Conservation (phyloP, 2,329 filamentous ascomycete genomes). For the Calcarisporium arbuscula region DNA sequence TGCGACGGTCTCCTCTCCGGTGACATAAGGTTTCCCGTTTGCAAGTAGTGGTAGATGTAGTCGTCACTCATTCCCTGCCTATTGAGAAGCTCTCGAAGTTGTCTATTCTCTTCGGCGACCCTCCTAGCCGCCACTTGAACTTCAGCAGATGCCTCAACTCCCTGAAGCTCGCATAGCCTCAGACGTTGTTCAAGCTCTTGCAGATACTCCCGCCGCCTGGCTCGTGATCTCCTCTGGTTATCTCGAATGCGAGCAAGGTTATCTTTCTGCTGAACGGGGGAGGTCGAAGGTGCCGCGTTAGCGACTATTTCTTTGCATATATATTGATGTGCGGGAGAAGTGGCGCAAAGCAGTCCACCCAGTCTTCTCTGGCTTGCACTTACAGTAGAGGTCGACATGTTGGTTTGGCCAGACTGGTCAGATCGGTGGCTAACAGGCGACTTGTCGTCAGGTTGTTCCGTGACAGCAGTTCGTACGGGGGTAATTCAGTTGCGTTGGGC, state of each 20-base stretch:
- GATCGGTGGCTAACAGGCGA: background rate
- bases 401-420: no score
- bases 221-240: conserved; percentile 71
- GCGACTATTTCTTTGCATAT: no score
- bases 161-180: conserved; percentile 55
- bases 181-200: conserved; percentile 59
- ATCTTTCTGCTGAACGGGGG: conserved; percentile 26
- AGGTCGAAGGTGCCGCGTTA: conserved; percentile 1
- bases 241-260: conserved; percentile 58
- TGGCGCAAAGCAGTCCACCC: no score
- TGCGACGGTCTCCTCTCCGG: conserved; percentile 11
- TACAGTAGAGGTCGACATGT: no score
- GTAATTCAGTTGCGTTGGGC: no score
- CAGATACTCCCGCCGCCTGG: conserved; percentile 67
- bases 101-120: conserved; percentile 64
- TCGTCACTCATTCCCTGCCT: conserved; percentile 50
- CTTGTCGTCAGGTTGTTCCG: no score
- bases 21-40: conserved; percentile 12
- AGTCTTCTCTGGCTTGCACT: no score
- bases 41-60: conserved; percentile 41
- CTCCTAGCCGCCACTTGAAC: conserved; percentile 63
- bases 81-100: conserved; percentile 53
- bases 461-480: no score
- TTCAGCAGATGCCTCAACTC: conserved; percentile 63
- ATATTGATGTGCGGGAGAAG: no score